Percentiles rank a stretch among this genome's conserved stretches.
These are phyloP conservation scores for Cairneyella variabilis DNA, from an alignment of 495 filamentous ascomycete species.

Conservation along the genomic window DNA sequence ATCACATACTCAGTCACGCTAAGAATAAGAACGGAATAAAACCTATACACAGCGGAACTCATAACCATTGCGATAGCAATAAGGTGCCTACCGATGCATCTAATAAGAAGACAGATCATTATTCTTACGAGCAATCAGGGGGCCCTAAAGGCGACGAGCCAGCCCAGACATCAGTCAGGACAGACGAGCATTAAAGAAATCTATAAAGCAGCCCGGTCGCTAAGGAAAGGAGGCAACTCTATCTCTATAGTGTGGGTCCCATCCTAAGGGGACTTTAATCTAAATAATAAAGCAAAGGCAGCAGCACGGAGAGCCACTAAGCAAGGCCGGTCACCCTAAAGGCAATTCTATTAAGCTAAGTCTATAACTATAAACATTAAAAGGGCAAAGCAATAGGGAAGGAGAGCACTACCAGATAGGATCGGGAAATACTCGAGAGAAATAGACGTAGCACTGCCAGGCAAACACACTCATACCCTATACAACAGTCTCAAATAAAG, in stretches of 20 bases:
- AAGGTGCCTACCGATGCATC: constrained; percentile 6
- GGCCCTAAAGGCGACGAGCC: not conserved
- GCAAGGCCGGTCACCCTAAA: not conserved
- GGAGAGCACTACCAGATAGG: constrained; percentile 15
- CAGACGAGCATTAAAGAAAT: constrained; percentile 8
- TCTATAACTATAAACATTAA: not conserved
- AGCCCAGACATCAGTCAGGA: constrained; percentile 11
- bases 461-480: constrained; percentile 29
- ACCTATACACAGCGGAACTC: constrained; percentile 10
- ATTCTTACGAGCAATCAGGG: constrained; percentile 13
- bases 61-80: constrained; percentile 10
- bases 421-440: constrained; percentile 29
- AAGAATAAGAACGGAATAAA: constrained; percentile 8
- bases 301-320: constrained; percentile 6
- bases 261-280: not conserved
- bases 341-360: not conserved
- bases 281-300: constrained; percentile 7
- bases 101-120: constrained; percentile 6
- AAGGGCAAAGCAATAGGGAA: not conserved
- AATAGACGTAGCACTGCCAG: constrained; percentile 31
- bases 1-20: constrained; percentile 6
- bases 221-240: constrained; percentile 1
- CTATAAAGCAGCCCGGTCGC: constrained; percentile 1
- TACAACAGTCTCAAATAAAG: constrained; percentile 31
- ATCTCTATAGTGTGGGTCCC: not conserved